Evolutionary conservation across 2,329 filamentous ascomycete species (phyloP), one percentile per base, ranked within the genome.

Genomic region (Stenocarpella maydis): DNA sequence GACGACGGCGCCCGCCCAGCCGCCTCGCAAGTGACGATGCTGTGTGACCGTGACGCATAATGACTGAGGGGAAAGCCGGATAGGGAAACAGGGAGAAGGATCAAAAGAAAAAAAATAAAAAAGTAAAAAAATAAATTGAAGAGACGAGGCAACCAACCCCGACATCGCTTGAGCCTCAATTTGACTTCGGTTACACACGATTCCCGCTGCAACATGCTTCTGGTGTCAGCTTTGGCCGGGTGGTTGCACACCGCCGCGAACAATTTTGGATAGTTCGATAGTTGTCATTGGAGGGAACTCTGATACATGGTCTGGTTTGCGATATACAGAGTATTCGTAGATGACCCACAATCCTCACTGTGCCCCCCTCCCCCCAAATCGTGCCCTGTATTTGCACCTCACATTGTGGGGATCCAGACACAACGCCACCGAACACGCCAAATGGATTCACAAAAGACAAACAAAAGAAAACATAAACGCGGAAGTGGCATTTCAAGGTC

Each of bases 161-260:
- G 50, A 55, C 43, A 24, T 49, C 47, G 53, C 45, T 70, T 64
- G 65, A 70, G 65, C 58, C 69, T 68, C 69, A 68, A 60, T 43
- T 61, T 68, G 58, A 68, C 60, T 45, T 70, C 58, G 58, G 65
- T 68, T 64, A 53, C 69, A 70, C 65, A 45, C 24, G 24, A 39
- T 68, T 14, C 24, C 19, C 19, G 19, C 50, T 31, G 43, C 50
- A 47, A 60, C 67, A 54, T 69, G 43, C 50, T 50, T 69, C 31
- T 26, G 50, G 43, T 50, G 24, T 28, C 50, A 45, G 28, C 21
- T 31, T n/a, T 55, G 43, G 43, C n/a, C 34, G 14, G 58, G 58
- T 26, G 26, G 58, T 47, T 49, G 39, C 58, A 65, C 47, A 64
- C 61, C 41, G 26, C 50, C 19, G 21, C 43, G 10, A 12, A 34